Evolutionary conservation across 1,139 yeast species (phyloP), one percentile per base, ranked within the genome.

Genomic region (Suhomyces atakaporum): DNA sequence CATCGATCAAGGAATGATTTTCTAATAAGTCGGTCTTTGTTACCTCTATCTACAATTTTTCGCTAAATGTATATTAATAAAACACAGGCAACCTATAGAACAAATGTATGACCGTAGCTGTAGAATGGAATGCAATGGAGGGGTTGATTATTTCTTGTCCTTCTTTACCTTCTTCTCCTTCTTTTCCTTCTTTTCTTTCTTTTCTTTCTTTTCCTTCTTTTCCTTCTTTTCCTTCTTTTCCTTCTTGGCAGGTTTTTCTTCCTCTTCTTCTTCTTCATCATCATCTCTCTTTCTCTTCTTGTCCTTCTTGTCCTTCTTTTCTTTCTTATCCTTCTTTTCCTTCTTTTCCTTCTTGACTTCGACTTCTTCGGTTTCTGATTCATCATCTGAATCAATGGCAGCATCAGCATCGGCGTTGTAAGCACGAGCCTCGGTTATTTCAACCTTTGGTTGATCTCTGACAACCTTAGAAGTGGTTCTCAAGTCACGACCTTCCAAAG

Each of bases 341-440:
- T 60, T 63, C 58, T 60, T 54, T 47, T 54, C 58, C 50, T 46
- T 49, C 45, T 50, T 49, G 39, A 65, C 65, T 35, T 63, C 67
- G 31, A 71, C 74, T 44, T 75, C 79, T 40, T 73, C 77, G 36
- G 67, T 70, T 36, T 69, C 79, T 24, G 68, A 69, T 45, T 73
- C 82, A 47, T 69, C 71, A 41, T 63, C 68, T 33, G 69, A 69
- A 42, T 66, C 70, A 16, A 60, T 60, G 31, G 46, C 51, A 40
- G 90, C 81, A 62, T 89, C 97, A 31, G 96, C 96, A 57, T 89
- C 97, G 33, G 88, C 95, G 58, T 90, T 92, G 72, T 92, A 92
- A 41, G 94, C 86, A 65, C 84, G 78, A 33, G 90, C 81, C 60
- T 86, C 92, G 39, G 87, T 67, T 53, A 90, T 77, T 45, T 85